Evolutionary conservation across 1,139 yeast genomes (phyloP).

Genomic region (Torulaspora pretoriensis): DNA sequence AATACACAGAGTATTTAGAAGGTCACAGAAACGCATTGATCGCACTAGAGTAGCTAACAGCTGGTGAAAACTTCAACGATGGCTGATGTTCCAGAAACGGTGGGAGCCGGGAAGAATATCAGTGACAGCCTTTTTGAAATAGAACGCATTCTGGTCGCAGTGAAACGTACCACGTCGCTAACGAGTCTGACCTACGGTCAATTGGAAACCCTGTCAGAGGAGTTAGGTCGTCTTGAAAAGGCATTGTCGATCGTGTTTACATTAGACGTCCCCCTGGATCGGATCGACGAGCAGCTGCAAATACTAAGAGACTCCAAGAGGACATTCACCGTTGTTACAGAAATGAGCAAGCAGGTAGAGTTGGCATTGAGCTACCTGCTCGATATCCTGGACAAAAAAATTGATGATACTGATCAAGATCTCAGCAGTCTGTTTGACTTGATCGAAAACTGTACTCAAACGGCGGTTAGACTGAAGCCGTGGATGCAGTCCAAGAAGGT

Average conservation of each 20-base stretch:
- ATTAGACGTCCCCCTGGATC: slow-evolving; percentile 6
- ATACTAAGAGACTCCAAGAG: slow-evolving; percentile 7
- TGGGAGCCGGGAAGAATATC: background rate
- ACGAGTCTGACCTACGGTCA: slow-evolving; percentile 1
- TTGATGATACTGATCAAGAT: slow-evolving; percentile 16
- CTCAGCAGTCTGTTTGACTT: slow-evolving; percentile 30
- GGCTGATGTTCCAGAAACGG: background rate
- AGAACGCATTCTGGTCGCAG: background rate
- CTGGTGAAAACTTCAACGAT: background rate
- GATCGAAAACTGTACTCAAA: slow-evolving; percentile 39
- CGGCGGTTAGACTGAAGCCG: slow-evolving; percentile 43
- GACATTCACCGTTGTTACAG: slow-evolving; percentile 41
- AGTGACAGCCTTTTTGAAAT: background rate
- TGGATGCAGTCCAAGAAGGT: slow-evolving; percentile 40
- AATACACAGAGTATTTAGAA: background rate
- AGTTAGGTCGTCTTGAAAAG: slow-evolving; percentile 3
- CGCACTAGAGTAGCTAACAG: background rate
- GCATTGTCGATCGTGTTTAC: slow-evolving; percentile 6
- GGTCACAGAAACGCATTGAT: background rate
- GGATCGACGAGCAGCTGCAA: slow-evolving; percentile 4
- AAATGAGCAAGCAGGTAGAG: slow-evolving; percentile 46
- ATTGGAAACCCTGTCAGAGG: slow-evolving; percentile 4
- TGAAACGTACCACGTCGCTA: slow-evolving; percentile 4
- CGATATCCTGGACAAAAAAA: slow-evolving; percentile 38
- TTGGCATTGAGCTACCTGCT: slow-evolving; percentile 44